Evolutionary conservation across 179 eudicot genomes (phyloP).

Genomic region (Corrigiola litoralis): DNA sequence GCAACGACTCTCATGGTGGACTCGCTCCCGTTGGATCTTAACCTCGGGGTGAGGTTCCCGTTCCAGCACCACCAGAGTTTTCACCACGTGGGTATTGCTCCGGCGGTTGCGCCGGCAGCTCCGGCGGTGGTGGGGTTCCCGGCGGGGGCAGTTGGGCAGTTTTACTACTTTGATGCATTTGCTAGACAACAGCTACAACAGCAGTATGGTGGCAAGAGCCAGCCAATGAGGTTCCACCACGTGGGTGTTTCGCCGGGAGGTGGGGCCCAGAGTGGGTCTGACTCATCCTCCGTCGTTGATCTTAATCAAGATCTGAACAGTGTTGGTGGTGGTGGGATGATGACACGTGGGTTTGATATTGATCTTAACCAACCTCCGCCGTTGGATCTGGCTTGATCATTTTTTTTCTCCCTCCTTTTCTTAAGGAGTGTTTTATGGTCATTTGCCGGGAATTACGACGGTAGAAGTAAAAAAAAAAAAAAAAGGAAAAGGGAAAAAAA

Average conservation of each 20-base stretch:
- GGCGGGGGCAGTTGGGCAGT: slow-evolving; percentile 20
- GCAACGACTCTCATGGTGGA: slow-evolving; percentile 15
- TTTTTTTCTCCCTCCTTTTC: slow-evolving; percentile 6
- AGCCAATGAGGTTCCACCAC: slow-evolving; percentile 2
- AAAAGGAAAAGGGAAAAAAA: background rate
- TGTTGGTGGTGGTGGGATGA: slow-evolving; percentile 10
- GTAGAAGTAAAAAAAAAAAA: background rate
- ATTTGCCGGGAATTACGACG: background rate
- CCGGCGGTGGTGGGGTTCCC: slow-evolving; percentile 17
- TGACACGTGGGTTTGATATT: slow-evolving; percentile 18
- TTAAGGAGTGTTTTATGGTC: slow-evolving; percentile 9
- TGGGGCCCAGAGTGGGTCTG: slow-evolving; percentile 45
- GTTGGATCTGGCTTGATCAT: slow-evolving; percentile 27
- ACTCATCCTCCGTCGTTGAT: slow-evolving; percentile 56
- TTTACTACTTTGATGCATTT: slow-evolving; percentile 24
- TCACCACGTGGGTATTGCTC: background rate
- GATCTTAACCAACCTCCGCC: slow-evolving; percentile 38
- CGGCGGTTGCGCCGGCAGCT: background rate
- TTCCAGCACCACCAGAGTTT: slow-evolving; percentile 12
- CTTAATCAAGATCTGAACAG: slow-evolving; percentile 38
- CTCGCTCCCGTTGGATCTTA: slow-evolving; percentile 47
- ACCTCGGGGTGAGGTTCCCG: slow-evolving; percentile 20
- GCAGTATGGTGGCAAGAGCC: background rate
- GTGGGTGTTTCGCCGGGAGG: slow-evolving; percentile 3
- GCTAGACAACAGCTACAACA: slow-evolving; percentile 19